These are phyloP conservation scores for Trichoderma cornu-damae DNA, from an alignment of 2,329 filamentous ascomycete species.

Conservation along the genomic window DNA sequence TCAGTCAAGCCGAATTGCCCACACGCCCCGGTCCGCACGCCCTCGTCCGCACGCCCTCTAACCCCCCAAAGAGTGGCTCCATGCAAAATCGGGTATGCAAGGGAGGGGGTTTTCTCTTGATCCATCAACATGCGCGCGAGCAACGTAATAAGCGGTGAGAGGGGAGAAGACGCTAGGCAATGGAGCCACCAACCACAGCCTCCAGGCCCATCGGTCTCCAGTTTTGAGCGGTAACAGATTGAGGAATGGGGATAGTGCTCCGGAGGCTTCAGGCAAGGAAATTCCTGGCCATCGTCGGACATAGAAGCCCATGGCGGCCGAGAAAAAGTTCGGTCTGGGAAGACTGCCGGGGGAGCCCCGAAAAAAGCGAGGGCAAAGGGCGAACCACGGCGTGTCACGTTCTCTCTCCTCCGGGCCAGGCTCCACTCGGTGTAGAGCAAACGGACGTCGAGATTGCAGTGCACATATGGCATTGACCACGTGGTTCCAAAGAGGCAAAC, in stretches of 20 bases:
- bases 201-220: background rate
- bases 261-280: background rate
- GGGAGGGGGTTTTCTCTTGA: slow-evolving; percentile 19
- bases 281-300: background rate
- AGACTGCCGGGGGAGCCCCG: slow-evolving; percentile 1
- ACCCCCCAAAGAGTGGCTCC: background rate
- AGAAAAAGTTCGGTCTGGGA: slow-evolving; percentile 6
- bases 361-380: background rate
- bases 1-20: background rate
- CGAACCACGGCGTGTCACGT: slow-evolving; percentile 15
- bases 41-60: background rate
- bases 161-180: slow-evolving; percentile 9
- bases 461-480: slow-evolving; percentile 17
- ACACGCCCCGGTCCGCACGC: background rate
- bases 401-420: slow-evolving; percentile 6
- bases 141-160: slow-evolving; percentile 21
- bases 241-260: background rate
- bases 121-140: slow-evolving; percentile 17
- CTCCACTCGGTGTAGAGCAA: slow-evolving; percentile 9
- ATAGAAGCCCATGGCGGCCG: slow-evolving; percentile 6
- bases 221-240: background rate
- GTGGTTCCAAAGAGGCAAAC: slow-evolving; percentile 19
- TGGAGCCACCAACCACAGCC: slow-evolving; percentile 12
- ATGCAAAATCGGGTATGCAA: slow-evolving; percentile 22
- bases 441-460: slow-evolving; percentile 11